Conservation (phyloP, 2,329 filamentous ascomycete genomes). For the Exophiala lecanii-corni region DNA sequence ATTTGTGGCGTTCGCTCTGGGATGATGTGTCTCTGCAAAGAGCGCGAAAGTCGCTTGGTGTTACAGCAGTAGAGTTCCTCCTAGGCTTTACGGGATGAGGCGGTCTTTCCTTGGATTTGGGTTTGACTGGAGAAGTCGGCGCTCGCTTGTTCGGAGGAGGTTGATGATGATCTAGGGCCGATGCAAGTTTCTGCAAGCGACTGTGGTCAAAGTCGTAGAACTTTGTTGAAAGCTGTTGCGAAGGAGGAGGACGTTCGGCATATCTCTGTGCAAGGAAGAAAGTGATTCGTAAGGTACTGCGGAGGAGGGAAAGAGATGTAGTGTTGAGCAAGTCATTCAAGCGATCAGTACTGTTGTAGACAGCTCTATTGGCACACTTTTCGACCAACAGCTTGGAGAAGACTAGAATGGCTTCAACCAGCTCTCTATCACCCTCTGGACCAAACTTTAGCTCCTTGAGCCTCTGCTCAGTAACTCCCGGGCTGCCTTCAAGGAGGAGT, state of each 20-base stretch:
- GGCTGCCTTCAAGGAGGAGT: slow-evolving; percentile 57
- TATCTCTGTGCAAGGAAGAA: slow-evolving; percentile 89
- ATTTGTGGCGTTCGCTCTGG: slow-evolving; percentile 30
- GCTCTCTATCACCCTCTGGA: slow-evolving; percentile 70
- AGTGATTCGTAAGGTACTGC: slow-evolving; percentile 71
- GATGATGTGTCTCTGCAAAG: slow-evolving; percentile 58
- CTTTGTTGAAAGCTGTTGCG: slow-evolving; percentile 69
- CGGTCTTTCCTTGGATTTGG: slow-evolving; percentile 73
- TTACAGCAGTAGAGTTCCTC: slow-evolving; percentile 46
- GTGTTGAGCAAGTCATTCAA: slow-evolving; percentile 86
- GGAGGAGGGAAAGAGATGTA: slow-evolving; percentile 73
- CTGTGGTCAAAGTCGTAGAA: slow-evolving; percentile 75
- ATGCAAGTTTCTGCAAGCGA: slow-evolving; percentile 75
- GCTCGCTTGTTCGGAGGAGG: slow-evolving; percentile 48
- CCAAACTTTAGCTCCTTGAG: slow-evolving; percentile 60
- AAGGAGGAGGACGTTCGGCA: slow-evolving; percentile 62
- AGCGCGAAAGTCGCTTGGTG: slow-evolving; percentile 78
- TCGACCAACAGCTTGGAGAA: slow-evolving; percentile 87
- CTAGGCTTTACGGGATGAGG: slow-evolving; percentile 34
- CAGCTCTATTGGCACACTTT: slow-evolving; percentile 92
- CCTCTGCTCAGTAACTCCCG: slow-evolving; percentile 38
- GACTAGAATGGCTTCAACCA: slow-evolving; percentile 73
- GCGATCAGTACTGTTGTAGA: slow-evolving; percentile 90
- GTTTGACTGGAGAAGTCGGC: slow-evolving; percentile 47
- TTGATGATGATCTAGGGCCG: slow-evolving; percentile 73